Percentiles rank a stretch among this genome's conserved stretches.
These are phyloP conservation scores for Tolypocladium inflatum DNA, from an alignment of 2,329 filamentous ascomycete genomes.

Conservation along the genomic window DNA sequence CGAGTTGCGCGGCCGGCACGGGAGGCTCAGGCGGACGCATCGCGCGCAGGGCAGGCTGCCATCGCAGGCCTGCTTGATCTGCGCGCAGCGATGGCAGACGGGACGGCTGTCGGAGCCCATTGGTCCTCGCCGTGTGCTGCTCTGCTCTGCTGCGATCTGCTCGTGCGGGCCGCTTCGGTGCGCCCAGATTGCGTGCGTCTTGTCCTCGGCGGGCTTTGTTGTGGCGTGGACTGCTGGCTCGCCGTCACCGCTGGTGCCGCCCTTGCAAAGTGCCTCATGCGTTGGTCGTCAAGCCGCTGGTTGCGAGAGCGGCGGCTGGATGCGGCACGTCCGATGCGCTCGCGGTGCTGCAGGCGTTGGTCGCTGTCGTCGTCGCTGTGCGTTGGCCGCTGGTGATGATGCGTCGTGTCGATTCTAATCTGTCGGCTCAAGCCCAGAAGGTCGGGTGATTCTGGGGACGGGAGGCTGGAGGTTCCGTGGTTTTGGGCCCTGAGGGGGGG, in stretches of 20 bases:
- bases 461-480: background rate
- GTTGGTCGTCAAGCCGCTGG: background rate
- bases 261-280: background rate
- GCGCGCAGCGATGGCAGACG: slow-evolving; percentile 23
- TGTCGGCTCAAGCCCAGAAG: background rate
- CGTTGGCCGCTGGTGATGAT: background rate
- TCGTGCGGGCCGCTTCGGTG: background rate
- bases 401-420: background rate
- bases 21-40: slow-evolving; percentile 21
- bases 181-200: background rate
- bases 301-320: background rate
- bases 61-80: slow-evolving; percentile 26
- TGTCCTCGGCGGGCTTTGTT: background rate
- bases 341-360: background rate
- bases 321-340: background rate
- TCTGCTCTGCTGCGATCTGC: background rate
- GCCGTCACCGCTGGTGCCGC: background rate
- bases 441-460: background rate
- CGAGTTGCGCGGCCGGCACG: slow-evolving; percentile 17
- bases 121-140: background rate
- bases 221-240: background rate
- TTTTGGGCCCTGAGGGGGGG: background rate
- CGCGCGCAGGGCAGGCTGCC: slow-evolving; percentile 21
- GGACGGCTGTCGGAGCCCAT: slow-evolving; percentile 19
- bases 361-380: background rate